Base-by-base conservation (phyloP, 331 rosid species). In the Erythrophleum ivorense region DNA sequence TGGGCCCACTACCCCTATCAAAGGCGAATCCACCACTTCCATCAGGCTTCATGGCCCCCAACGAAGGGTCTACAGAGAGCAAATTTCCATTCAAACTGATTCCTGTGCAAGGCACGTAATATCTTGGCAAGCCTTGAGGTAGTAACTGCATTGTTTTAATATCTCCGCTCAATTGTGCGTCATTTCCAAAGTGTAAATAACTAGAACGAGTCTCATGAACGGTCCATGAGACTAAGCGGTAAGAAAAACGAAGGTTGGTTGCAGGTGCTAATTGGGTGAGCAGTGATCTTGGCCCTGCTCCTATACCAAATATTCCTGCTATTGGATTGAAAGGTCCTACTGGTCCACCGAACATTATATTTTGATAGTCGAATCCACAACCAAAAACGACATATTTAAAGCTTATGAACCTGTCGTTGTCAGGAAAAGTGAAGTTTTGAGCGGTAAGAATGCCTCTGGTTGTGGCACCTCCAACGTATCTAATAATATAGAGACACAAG, bases 301-400 rank as follows among this genome's bases (percentile, higher is more conserved):
- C 78, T 38, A 77, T 18, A 34, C 76, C 86, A 14, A 84, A 43
- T 16, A 84, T 19, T 2, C 84, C 77, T 5, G 71, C 78, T n/a
- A 84, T 66, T 3, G 3, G 45, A 66, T 64, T 79, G 15, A 14
- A 15, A n/a, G 33, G 8, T 38, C 41, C 78, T 10, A 57, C n/a
- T 12, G 68, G 68, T 15, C 10, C 6, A 19, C 68, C 72, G 49
- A 78, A 73, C 48, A 0, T 33, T 7, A 65, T 53, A 5, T 66
- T 73, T 52, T 3, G 43, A 71, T 78, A 73, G 38, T 53, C 77
- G 2, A 13, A 18, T 19, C 78, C 81, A 66, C 81, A 74, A 3
- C 70, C 75, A 24, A 80, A 80, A 3, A 43, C 45, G 29, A 62
- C 29, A 40, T 38, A 24, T 53, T 13, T 29, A 50, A 78, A 78